Conservation (phyloP, 2,329 filamentous ascomycete genomes). For the Aspergillus bombycis region DNA sequence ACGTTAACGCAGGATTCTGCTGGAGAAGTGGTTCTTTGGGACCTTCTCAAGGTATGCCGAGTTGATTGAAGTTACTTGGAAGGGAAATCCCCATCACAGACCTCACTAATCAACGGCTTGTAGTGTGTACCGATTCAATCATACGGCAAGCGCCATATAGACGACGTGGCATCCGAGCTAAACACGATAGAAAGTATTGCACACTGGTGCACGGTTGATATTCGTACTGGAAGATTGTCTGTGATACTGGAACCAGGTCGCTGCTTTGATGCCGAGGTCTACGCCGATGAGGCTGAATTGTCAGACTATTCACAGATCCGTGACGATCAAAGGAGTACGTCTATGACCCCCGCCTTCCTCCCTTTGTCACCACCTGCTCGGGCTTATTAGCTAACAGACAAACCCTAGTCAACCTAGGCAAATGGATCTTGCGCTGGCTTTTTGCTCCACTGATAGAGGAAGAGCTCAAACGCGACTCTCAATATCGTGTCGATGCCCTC, state of each 20-base stretch:
- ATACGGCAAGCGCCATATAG: constrained; percentile 92
- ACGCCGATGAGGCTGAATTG: constrained; percentile 83
- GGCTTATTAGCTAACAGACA: constrained; percentile 6
- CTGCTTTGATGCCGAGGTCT: constrained; percentile 96
- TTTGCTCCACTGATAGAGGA: constrained; percentile 89
- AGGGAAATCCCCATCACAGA: not conserved
- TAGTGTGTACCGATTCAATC: constrained; percentile 84
- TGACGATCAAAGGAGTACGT: constrained; percentile 89
- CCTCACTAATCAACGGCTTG: constrained; percentile 20
- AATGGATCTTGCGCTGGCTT: constrained; percentile 92
- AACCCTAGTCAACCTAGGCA: constrained; percentile 83
- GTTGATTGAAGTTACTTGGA: constrained; percentile 49
- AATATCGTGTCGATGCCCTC: constrained; percentile 70
- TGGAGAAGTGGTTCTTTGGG: constrained; percentile 93
- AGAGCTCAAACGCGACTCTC: constrained; percentile 80
- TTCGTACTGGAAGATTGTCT: constrained; percentile 86
- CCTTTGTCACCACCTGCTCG: not conserved
- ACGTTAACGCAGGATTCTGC: constrained; percentile 93
- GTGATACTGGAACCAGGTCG: constrained; percentile 92
- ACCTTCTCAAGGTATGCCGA: constrained; percentile 73
- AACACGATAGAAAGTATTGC: constrained; percentile 88
- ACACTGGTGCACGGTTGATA: constrained; percentile 95
- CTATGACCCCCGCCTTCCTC: not conserved
- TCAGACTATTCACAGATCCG: constrained; percentile 77
- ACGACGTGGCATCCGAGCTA: constrained; percentile 84